Evolutionary conservation across 805 yeast species (phyloP).

Genomic region (Wickerhamomyces subpelliculosus): DNA sequence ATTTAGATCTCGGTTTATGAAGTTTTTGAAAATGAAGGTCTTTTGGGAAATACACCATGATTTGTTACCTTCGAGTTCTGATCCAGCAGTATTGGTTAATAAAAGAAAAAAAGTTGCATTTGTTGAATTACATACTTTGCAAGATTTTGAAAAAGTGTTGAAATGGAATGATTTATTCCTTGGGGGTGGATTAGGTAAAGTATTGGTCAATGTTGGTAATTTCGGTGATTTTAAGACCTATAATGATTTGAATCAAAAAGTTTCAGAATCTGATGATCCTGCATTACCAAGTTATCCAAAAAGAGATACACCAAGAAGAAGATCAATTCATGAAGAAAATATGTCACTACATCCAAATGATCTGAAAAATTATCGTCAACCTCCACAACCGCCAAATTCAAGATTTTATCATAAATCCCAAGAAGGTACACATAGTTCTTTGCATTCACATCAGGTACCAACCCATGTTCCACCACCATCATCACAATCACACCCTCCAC

Average conservation of each 20-base stretch:
- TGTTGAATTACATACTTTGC: constrained; percentile 46
- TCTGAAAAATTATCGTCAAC: constrained; percentile 1
- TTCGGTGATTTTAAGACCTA: constrained; percentile 18
- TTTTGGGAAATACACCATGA: constrained; percentile 44
- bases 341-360: constrained; percentile 1
- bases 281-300: constrained; percentile 6
- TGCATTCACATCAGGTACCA: no score
- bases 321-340: background rate
- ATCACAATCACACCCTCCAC: constrained; percentile 2
- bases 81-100: constrained; percentile 16
- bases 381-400: constrained; percentile 1
- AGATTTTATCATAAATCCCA: background rate
- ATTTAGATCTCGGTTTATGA: constrained; percentile 55
- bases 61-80: constrained; percentile 23
- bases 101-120: constrained; percentile 52
- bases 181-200: constrained; percentile 28
- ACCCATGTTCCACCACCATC: constrained; percentile 9
- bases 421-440: no score
- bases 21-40: constrained; percentile 51
- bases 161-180: constrained; percentile 58
- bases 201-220: constrained; percentile 20
- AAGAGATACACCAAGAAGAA: constrained; percentile 4
- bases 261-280: constrained; percentile 18
- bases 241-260: constrained; percentile 16
- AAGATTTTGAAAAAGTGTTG: constrained; percentile 48